phyloP scores from a whole-genome alignment of 2,329 filamentous ascomycete genomes.

The Dendrostoma leiphaemia region DNA sequence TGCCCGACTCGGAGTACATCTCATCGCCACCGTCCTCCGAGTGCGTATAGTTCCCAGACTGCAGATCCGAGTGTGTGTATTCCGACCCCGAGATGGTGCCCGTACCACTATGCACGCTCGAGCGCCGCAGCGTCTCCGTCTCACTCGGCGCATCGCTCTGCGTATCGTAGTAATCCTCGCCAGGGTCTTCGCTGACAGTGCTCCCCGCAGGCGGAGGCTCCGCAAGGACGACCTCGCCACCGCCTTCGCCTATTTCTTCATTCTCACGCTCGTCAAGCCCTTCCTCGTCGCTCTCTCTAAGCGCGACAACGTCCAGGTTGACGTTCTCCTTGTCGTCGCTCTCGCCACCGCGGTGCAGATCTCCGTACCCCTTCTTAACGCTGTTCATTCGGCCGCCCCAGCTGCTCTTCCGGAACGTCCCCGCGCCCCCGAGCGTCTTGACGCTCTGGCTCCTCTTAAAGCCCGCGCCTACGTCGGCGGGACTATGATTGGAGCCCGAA shows the following conservation, averaged over 20 bases:
- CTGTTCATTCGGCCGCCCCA: constrained; percentile 54
- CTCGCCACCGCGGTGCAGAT: constrained; percentile 63
- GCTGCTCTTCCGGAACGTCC: constrained; percentile 63
- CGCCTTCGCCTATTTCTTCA: constrained; percentile 26
- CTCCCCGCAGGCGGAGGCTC: constrained; percentile 14
- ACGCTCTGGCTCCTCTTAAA: constrained; percentile 79
- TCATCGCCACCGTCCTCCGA: constrained; percentile 21
- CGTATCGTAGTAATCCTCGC: constrained; percentile 2
- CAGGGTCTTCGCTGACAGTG: constrained; percentile 5
- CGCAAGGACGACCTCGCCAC: constrained; percentile 16
- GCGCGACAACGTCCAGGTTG: constrained; percentile 29
- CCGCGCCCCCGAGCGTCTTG: constrained; percentile 53
- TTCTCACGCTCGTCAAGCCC: constrained; percentile 29
- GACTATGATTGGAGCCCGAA: constrained; percentile 14
- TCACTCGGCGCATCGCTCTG: constrained; percentile 44
- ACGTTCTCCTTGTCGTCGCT: constrained; percentile 37
- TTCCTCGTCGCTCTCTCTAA: constrained; percentile 63
- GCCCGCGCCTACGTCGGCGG: constrained; percentile 50
- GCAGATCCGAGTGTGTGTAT: constrained; percentile 6
- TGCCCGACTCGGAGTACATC: constrained; percentile 36
- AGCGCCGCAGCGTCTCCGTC: constrained; percentile 45
- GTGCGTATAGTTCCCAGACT: constrained; percentile 12
- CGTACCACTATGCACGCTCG: constrained; percentile 29
- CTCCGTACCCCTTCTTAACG: constrained; percentile 49
- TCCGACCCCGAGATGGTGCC: constrained; percentile 10